A percentile compares a stretch with the other conserved stretches of the same genome.
These are phyloP conservation scores for Tylopilus sp. DNA, from an alignment of 1,284 basidiomycete genomes.

Conservation along the genomic window DNA sequence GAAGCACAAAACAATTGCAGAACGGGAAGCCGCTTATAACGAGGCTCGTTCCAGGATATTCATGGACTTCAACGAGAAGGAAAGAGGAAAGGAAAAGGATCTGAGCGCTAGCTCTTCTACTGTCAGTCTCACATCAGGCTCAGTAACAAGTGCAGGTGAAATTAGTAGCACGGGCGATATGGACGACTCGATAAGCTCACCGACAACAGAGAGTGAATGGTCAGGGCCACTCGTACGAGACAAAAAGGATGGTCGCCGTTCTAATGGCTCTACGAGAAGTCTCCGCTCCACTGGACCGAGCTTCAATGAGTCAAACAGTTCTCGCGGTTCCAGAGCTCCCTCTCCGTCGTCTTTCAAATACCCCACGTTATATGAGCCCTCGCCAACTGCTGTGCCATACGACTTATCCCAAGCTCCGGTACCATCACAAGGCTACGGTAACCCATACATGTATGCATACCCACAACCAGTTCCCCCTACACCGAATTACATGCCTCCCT, in stretches of 20 bases:
- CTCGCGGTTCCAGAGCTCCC: slow-evolving; percentile 64
- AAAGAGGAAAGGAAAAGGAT: slow-evolving; percentile 68
- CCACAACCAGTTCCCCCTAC: slow-evolving; percentile 32
- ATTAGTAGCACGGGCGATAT: slow-evolving; percentile 56
- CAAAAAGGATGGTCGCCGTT: slow-evolving; percentile 47
- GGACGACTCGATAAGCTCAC: slow-evolving; percentile 64
- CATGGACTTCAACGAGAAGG: slow-evolving; percentile 73
- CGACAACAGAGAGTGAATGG: slow-evolving; percentile 77
- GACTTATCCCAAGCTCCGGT: slow-evolving; percentile 45
- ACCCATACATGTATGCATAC: slow-evolving; percentile 40
- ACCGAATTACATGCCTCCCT: slow-evolving; percentile 37
- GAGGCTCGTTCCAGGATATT: slow-evolving; percentile 80
- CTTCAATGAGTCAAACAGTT: slow-evolving; percentile 55
- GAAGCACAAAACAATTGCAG: slow-evolving; percentile 70
- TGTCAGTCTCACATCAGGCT: slow-evolving; percentile 62
- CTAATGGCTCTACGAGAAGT: slow-evolving; percentile 55
- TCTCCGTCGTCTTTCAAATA: slow-evolving; percentile 69
- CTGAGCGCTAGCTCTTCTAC: slow-evolving; percentile 73
- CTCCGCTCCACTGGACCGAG: slow-evolving; percentile 48
- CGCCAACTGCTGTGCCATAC: slow-evolving; percentile 42
- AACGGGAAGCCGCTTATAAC: slow-evolving; percentile 80
- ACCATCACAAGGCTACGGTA: slow-evolving; percentile 37
- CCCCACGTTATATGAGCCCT: slow-evolving; percentile 64
- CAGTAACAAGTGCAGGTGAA: slow-evolving; percentile 54
- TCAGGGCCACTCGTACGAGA: slow-evolving; percentile 58